Base-by-base conservation (phyloP, 768 basidiomycete genomes). In the Gelatoporia subvermispora region DNA sequence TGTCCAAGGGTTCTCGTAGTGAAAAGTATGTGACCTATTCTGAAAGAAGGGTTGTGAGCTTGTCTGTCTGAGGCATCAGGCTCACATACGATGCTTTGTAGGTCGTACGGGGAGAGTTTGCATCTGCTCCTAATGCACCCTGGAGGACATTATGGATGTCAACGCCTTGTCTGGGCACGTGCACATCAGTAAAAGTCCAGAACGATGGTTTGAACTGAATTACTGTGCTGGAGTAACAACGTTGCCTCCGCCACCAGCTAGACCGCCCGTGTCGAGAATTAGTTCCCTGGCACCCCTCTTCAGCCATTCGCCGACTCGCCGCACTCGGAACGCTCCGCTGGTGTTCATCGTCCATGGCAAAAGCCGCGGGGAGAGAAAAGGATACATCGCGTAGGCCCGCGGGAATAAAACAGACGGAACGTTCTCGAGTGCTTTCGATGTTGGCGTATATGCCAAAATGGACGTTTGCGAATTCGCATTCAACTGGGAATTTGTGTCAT, bases 231-330 rank as follows among this genome's bases (percentile, higher is more conserved):
- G 50, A 35, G 62, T 69, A 11, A 70, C 44, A 20, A 76, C 48
- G 20, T 59, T 57, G 3, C 66, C 68, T 31, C 63, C 55, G 44
- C 66, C 68, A 11, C 60, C 63, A 10, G 63, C 60, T 18, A 81
- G 56, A 20, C 71, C 74, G 16, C 68, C 72, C 5, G 66, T 68
- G 28, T 60, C 65, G 20, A 57, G 44, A 35, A 69, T 48, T 40
- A 71, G 61, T 56, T 75, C 73, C 15, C 51, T 57, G 24, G 60
- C 51, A 42, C 62, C 55, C 16, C 62, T 51, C 31, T 68, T 66
- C 34, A 84, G 70, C 80, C 79, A 86, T 56, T 84, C 77, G 11
- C 74, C 76, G 13, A 88, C 76, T 42, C 77, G 73, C 41, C 85
- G 76, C 40, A 85, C 60, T 42, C 88, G 74, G 59, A 84, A 85